Percentiles rank a stretch among this genome's conserved stretches.
Evolutionary conservation across 2,329 filamentous ascomycete species (phyloP).

Genomic region (Pseudogymnoascus sp.): DNA sequence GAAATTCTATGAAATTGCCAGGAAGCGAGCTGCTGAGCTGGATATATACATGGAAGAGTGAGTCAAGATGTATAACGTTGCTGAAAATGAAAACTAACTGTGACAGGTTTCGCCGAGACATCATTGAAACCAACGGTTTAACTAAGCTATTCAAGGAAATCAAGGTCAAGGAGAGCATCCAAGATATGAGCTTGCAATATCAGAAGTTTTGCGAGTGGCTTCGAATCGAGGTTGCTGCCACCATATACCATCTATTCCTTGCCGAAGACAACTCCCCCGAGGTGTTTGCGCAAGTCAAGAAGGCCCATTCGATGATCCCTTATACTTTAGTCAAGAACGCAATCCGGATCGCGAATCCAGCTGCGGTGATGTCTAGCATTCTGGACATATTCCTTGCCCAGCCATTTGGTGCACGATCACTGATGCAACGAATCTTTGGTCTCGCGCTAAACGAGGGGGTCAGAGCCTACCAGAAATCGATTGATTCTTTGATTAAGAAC

Average conservation of each 20-base stretch:
- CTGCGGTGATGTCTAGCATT: slow-evolving; percentile 92
- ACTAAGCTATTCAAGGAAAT: slow-evolving; percentile 92
- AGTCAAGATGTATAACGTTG: slow-evolving; percentile 27
- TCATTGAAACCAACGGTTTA: slow-evolving; percentile 68
- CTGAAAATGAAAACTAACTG: slow-evolving; percentile 12
- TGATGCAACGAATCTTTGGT: slow-evolving; percentile 91
- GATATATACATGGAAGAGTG: slow-evolving; percentile 97
- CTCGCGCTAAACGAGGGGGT: slow-evolving; percentile 89
- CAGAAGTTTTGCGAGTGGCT: slow-evolving; percentile 98
- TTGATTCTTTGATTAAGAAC: slow-evolving; percentile 67
- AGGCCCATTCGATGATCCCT: slow-evolving; percentile 89
- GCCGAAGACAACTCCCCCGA: slow-evolving; percentile 98
- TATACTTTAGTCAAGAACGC: slow-evolving; percentile 94
- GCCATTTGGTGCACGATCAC: slow-evolving; percentile 79
- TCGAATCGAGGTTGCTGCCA: slow-evolving; percentile 92
- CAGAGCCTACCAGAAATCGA: slow-evolving; percentile 73
- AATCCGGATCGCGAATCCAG: slow-evolving; percentile 91
- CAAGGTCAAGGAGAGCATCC: slow-evolving; percentile 77
- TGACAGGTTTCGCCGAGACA: slow-evolving; percentile 54
- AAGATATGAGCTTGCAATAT: slow-evolving; percentile 86
- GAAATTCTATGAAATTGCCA: slow-evolving; percentile 90
- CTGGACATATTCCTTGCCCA: slow-evolving; percentile 93
- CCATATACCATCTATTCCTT: slow-evolving; percentile 92
- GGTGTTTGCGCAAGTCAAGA: slow-evolving; percentile 85
- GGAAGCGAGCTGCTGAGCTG: slow-evolving; percentile 80